Conservation (phyloP, 2,329 filamentous ascomycete genomes). For the Neobulgaria alba region DNA sequence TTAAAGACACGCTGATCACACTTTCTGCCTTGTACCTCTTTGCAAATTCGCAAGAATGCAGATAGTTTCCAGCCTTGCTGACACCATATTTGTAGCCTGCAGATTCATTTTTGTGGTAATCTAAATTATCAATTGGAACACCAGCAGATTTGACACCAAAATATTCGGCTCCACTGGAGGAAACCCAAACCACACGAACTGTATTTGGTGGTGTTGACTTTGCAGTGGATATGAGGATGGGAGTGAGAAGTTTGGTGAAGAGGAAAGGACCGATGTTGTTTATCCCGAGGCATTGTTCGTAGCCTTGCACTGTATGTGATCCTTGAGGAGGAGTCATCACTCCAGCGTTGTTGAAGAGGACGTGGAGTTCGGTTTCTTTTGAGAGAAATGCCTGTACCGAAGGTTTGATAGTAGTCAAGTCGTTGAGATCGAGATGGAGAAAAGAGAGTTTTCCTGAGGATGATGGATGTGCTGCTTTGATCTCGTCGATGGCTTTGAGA, state of each 20-base stretch:
- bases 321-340: conserved; percentile 28
- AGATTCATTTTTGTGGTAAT: conserved; percentile 11
- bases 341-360: conserved; percentile 33
- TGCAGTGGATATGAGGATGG: conserved; percentile 26
- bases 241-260: conserved; percentile 29
- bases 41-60: conserved; percentile 12
- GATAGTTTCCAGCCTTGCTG: conserved; percentile 16
- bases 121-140: conserved; percentile 12
- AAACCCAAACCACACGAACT: conserved; percentile 28
- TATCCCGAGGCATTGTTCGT: conserved; percentile 30
- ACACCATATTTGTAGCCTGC: conserved; percentile 10
- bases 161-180: conserved; percentile 18
- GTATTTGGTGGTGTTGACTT: conserved; percentile 8
- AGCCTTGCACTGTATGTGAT: conserved; percentile 20
- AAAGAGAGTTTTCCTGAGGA: conserved; percentile 30
- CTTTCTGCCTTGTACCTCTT: conserved; percentile 8
- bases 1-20: conserved; percentile 13
- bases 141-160: conserved; percentile 5
- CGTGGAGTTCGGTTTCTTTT: conserved; percentile 31
- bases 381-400: conserved; percentile 29
- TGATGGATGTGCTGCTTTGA: conserved; percentile 23
- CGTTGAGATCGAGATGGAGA: conserved; percentile 31
- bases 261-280: conserved; percentile 30
- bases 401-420: conserved; percentile 31
- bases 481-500: conserved; percentile 29